These are phyloP conservation scores for Bipolaris cookei DNA, from an alignment of 2,329 filamentous ascomycete genomes.

Conservation along the genomic window DNA sequence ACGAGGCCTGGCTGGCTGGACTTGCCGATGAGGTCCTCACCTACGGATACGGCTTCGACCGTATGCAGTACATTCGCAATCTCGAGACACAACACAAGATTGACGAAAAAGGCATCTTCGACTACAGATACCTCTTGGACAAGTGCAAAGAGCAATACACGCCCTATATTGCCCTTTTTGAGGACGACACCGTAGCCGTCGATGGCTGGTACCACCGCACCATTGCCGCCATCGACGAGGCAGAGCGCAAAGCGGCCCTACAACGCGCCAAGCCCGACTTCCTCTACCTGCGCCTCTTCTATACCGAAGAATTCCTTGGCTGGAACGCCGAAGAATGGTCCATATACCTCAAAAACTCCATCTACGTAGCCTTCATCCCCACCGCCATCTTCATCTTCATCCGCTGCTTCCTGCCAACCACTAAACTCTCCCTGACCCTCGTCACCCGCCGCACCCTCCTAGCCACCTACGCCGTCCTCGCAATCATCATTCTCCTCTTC, in stretches of 20 bases:
- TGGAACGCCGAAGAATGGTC: conserved; percentile 55
- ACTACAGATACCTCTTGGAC: conserved; percentile 54
- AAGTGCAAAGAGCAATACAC: conserved; percentile 49
- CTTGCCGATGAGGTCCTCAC: conserved; percentile 52
- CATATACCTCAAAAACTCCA: conserved; percentile 47
- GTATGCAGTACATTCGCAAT: conserved; percentile 44
- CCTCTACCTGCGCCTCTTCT: conserved; percentile 57
- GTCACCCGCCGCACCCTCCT: conserved; percentile 29
- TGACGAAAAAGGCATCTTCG: conserved; percentile 53
- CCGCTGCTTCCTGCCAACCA: conserved; percentile 25
- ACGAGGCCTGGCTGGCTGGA: conserved; percentile 50
- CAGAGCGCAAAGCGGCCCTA: conserved; percentile 39
- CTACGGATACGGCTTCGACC: conserved; percentile 48
- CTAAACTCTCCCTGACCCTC: conserved; percentile 27
- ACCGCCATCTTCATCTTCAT: conserved; percentile 37
- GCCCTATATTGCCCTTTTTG: conserved; percentile 53
- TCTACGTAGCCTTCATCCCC: conserved; percentile 28
- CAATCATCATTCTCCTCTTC: conserved; percentile 39
- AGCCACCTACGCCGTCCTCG: conserved; percentile 26
- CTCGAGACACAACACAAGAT: conserved; percentile 40
- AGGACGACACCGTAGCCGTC: conserved; percentile 56
- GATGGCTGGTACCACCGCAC: conserved; percentile 57
- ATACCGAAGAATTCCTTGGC: conserved; percentile 54
- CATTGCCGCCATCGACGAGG: conserved; percentile 44
- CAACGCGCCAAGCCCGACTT: conserved; percentile 36